Evolutionary conservation across 2,329 filamentous ascomycete species (phyloP), one percentile per base, ranked within the genome.

Genomic region (Aspergillus viridinutans): DNA sequence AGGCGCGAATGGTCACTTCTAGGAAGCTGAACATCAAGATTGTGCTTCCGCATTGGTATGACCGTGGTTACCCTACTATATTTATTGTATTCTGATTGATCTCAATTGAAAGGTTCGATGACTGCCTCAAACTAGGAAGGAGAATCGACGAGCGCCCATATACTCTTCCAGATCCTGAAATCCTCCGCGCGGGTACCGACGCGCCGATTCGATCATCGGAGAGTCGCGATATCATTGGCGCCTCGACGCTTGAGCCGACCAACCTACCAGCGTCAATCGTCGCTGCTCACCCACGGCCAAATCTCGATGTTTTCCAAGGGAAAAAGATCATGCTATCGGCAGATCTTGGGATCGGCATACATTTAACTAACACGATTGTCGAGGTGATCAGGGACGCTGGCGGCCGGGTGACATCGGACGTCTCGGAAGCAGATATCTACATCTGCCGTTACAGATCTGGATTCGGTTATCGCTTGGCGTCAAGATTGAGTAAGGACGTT

Each of bases 121-220:
- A 97, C 71, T 99, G 94, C 74, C 84, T 99, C 64, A 94, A 90
- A 74, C 84, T 99, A 28, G 92, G 93, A 51, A 92, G 91, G 73
- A 86, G 90, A 58, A 97, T 99, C 64, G 89, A 90, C 64, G 94
- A 99, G 72, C 78, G 80, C 6, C 94, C 94, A 0, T 99, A 99
- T 69, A 77, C 85, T 21, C 81, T 97, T 1, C 94, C 94, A 1
- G 81, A 97, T 62, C 90, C 94, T 1, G 90, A 95, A 62, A 89
- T 96, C 35, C 78, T 96, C n/a, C 81, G 79, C 42, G 79, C 79
- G 47, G 76, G 78, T 6, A 76, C 83, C 21, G 80, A 86, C 58
- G 82, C 84, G 50, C 75, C 80, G 3, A 75, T 88, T 52, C 78
- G 79, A 26, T 81, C 85, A 23, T 82, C 83, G 1, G 73, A 77